A percentile compares a stretch with the other conserved stretches of the same genome.
Conservation (phyloP, 805 yeast species). For the Debaryomyces hansenii region DNA sequence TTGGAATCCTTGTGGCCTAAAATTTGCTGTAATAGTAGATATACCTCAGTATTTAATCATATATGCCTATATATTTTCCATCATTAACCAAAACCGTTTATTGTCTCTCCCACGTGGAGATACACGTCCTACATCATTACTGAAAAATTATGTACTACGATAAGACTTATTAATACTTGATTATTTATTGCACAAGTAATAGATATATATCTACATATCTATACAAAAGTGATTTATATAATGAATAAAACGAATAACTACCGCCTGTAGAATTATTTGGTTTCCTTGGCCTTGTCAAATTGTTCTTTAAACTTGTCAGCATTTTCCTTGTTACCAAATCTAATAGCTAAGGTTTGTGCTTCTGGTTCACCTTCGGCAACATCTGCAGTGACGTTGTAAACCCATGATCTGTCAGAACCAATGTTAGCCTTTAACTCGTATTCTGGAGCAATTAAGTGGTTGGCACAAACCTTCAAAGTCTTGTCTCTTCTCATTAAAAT, state of each 20-base stretch:
- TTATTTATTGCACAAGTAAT: not conserved
- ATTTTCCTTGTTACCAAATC: slow-evolving; percentile 88
- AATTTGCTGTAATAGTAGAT: no score
- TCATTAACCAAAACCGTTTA: no score
- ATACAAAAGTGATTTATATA: not conserved
- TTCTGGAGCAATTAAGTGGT: slow-evolving; percentile 84
- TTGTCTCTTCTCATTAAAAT: slow-evolving; percentile 98
- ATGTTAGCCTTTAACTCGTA: slow-evolving; percentile 87
- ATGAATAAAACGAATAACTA: not conserved
- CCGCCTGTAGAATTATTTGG: not conserved
- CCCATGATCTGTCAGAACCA: slow-evolving; percentile 98
- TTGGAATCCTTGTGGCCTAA: not conserved
- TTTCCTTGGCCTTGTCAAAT: slow-evolving; percentile 79
- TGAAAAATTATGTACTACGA: not conserved
- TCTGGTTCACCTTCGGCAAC: slow-evolving; percentile 94
- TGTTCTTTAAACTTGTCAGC: slow-evolving; percentile 94
- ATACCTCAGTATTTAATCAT: no score
- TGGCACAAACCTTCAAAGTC: slow-evolving; percentile 96
- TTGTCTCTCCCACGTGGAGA: not conserved
- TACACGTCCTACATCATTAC: not conserved
- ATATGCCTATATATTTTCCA: no score
- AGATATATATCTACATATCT: not conserved
- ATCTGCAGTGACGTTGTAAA: slow-evolving; percentile 81
- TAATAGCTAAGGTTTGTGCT: slow-evolving; percentile 93
- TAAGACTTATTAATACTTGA: not conserved